Evolutionary conservation across 1,139 yeast genomes (phyloP).

Genomic region (Meyerozyma guilliermondii): DNA sequence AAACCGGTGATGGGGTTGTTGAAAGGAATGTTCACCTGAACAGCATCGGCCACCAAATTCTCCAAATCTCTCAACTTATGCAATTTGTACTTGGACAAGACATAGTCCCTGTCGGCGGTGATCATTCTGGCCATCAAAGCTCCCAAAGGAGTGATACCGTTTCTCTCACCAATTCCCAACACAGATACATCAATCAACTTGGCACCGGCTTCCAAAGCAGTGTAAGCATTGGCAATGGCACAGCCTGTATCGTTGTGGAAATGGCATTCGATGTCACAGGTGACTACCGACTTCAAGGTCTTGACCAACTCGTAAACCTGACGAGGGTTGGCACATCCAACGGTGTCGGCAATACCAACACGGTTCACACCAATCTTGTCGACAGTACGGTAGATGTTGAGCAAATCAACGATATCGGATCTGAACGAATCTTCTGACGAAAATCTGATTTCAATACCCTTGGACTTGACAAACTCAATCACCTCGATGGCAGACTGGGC

Average conservation of each 20-base stretch:
- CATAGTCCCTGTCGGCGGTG: constrained; percentile 55
- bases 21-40: constrained; percentile 54
- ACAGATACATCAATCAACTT: constrained; percentile 53
- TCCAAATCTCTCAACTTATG: constrained; percentile 53
- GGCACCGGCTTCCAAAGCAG: constrained; percentile 61
- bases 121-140: constrained; percentile 63
- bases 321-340: constrained; percentile 59
- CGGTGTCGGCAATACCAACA: constrained; percentile 60
- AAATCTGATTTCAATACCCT: constrained; percentile 54
- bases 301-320: constrained; percentile 56
- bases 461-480: constrained; percentile 52
- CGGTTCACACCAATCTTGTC: constrained; percentile 57
- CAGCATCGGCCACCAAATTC: constrained; percentile 54
- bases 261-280: constrained; percentile 56
- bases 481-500: constrained; percentile 51
- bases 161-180: constrained; percentile 57
- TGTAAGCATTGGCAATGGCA: constrained; percentile 58
- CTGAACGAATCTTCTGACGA: constrained; percentile 56
- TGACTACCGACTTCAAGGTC: constrained; percentile 52
- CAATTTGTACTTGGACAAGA: constrained; percentile 50
- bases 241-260: constrained; percentile 62
- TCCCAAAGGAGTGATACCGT: constrained; percentile 56
- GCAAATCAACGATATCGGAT: constrained; percentile 52
- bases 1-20: constrained; percentile 59
- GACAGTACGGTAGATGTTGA: constrained; percentile 52